Conservation (phyloP, 2,329 filamentous ascomycete genomes). For the Myriosclerotinia duriaeana region DNA sequence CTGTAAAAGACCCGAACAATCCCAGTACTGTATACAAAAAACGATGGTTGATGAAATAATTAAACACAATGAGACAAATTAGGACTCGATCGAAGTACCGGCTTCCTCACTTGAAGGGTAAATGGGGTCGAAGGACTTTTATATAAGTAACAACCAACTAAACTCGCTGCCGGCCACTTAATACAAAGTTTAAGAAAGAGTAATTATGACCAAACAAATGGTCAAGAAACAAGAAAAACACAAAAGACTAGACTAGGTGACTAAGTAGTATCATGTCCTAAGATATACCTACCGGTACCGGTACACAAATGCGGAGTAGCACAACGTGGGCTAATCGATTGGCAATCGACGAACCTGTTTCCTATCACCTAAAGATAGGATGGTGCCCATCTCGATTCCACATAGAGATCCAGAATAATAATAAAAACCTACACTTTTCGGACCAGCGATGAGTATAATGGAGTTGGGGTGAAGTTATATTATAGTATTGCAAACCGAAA, state of each 20-base stretch:
- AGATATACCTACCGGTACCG: conserved; percentile 2
- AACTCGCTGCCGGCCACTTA: neutral
- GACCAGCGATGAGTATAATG: too few relatives aligned
- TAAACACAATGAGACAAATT: neutral
- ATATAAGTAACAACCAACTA: neutral
- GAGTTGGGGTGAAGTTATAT: neutral
- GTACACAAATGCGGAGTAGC: neutral
- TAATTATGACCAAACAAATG: neutral
- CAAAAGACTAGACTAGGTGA: neutral
- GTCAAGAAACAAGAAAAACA: neutral
- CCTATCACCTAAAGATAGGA: neutral
- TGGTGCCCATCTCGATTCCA: too few relatives aligned
- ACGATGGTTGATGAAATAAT: neutral
- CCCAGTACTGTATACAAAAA: neutral
- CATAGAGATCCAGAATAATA: too few relatives aligned
- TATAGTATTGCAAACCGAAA: too few relatives aligned
- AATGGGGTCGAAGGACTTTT: neutral
- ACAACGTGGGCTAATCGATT: conserved; percentile 16
- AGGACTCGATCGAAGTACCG: neutral
- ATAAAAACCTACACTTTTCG: neutral
- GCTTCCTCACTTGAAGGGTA: neutral
- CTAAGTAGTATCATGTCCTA: neutral
- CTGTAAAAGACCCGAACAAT: neutral
- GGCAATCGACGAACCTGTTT: neutral
- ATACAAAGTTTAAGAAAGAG: neutral